phyloP scores from a whole-genome alignment of 2,329 filamentous ascomycete species.

The Akanthomyces dipterigenus region DNA sequence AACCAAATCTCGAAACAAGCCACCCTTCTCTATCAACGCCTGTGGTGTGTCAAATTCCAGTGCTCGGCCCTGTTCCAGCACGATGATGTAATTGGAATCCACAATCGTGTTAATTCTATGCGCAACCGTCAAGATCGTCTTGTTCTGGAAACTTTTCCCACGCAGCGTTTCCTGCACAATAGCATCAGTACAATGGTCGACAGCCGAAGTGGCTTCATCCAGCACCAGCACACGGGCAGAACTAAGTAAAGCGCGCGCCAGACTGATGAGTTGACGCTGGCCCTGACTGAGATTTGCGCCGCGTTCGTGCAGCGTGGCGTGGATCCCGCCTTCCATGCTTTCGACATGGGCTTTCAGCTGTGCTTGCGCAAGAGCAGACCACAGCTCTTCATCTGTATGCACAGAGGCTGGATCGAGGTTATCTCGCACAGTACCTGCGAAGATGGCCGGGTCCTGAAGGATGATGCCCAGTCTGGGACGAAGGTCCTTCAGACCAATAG shows the following conservation, averaged over 20 bases:
- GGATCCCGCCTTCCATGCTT: constrained; percentile 73
- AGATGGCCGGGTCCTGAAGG: constrained; percentile 85
- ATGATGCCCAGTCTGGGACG: constrained; percentile 82
- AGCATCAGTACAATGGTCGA: constrained; percentile 55
- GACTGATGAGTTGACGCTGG: constrained; percentile 78
- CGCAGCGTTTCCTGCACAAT: constrained; percentile 51
- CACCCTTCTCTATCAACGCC: constrained; percentile 64
- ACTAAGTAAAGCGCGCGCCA: constrained; percentile 81
- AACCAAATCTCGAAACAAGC: constrained; percentile 55
- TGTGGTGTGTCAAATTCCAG: constrained; percentile 79
- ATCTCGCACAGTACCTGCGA: constrained; percentile 78
- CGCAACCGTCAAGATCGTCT: constrained; percentile 92
- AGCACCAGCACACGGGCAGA: constrained; percentile 88
- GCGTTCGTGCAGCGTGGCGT: constrained; percentile 81
- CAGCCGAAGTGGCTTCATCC: constrained; percentile 77
- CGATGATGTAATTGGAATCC: constrained; percentile 71
- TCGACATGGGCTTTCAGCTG: constrained; percentile 77
- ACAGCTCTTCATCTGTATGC: constrained; percentile 10
- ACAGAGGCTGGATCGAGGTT: constrained; percentile 57
- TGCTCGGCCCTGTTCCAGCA: constrained; percentile 77
- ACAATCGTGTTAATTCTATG: constrained; percentile 92
- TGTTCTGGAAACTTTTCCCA: constrained; percentile 61
- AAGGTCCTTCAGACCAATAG: constrained; percentile 57
- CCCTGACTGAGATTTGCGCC: constrained; percentile 85
- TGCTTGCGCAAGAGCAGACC: constrained; percentile 59